Base-by-base conservation (phyloP, 2,329 filamentous ascomycete species). In the Colletotrichum paranaense region DNA sequence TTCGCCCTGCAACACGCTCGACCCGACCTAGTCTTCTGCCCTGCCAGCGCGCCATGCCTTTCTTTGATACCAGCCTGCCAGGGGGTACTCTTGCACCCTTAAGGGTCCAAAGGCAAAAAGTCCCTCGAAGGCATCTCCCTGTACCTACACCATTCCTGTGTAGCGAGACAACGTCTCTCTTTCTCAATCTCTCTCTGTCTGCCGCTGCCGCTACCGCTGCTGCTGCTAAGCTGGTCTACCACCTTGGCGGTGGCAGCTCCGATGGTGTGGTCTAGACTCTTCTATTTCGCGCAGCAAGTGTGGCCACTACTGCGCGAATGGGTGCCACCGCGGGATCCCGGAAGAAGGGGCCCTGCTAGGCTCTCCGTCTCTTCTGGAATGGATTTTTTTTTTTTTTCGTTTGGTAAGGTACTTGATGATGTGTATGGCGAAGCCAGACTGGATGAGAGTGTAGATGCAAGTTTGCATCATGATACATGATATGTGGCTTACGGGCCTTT, bases 261-360 rank as follows among this genome's bases (percentile, higher is more conserved):
- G 42, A 46, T 46, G 42, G 42, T 46, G 28, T 30, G 68, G 68
- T 67, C 68, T 63, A 38, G 63, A 72, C 63, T 52, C 26, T 38
- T 66, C 68, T 16, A 67, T 57, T 57, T 38, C n/a, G n/a, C 52
- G 24, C 52, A 22, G 24, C 52, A 46, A 16, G 14, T 38, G 35
- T n/a, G 14, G 14, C 14, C 24, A 30, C 55, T 66, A n/a, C 35
- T 49, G 12, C 12, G 42, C 38, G 63, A 49, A 62, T 57, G n/a
- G n/a, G 49, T 49, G 57, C 57, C 63, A 57, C 68, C 57, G 35
- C 63, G 26, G 58, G 38, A 58, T n/a, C 30, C 55, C 56, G 49
- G 35, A 58, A 56, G 63, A 42, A 24, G n/a, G 52, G 24, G 26
- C 42, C 42, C 42, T 46, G 42, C 42, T 46, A 46, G 42, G 42